These are phyloP conservation scores for Chrysoporthe austroafricana DNA, from an alignment of 2,329 filamentous ascomycete genomes.

Conservation along the genomic window DNA sequence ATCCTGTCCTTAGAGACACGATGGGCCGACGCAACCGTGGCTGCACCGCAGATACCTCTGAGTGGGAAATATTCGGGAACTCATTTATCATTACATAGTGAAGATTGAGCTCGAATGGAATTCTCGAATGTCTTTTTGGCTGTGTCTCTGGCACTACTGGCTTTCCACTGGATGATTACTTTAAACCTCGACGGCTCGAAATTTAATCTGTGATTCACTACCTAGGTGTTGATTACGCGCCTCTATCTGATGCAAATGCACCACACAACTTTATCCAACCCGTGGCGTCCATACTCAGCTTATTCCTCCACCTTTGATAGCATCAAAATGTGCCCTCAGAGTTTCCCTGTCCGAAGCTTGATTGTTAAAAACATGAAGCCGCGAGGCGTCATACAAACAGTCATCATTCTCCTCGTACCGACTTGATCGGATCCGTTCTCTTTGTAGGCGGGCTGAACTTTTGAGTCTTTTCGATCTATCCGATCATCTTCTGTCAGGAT, in stretches of 20 bases:
- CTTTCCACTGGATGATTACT: background rate
- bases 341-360: background rate
- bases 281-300: background rate
- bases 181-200: background rate
- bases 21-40: too few relatives aligned
- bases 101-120: background rate
- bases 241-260: background rate
- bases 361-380: background rate
- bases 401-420: background rate
- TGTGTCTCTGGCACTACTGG: background rate
- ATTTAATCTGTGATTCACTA: background rate
- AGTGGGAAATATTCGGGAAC: too few relatives aligned
- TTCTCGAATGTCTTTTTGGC: background rate
- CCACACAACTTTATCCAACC: background rate
- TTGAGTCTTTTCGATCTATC: conserved; percentile 5
- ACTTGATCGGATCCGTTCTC: conserved; percentile 9
- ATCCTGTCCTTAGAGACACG: too few relatives aligned
- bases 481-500: background rate
- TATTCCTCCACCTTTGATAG: too few relatives aligned
- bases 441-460: conserved; percentile 4
- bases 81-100: too few relatives aligned
- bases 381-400: background rate
- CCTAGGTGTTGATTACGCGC: background rate
- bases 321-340: too few relatives aligned
- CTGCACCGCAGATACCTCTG: too few relatives aligned